Evolutionary conservation across 306 rosid species (phyloP).

Genomic region (Pueraria montana): DNA sequence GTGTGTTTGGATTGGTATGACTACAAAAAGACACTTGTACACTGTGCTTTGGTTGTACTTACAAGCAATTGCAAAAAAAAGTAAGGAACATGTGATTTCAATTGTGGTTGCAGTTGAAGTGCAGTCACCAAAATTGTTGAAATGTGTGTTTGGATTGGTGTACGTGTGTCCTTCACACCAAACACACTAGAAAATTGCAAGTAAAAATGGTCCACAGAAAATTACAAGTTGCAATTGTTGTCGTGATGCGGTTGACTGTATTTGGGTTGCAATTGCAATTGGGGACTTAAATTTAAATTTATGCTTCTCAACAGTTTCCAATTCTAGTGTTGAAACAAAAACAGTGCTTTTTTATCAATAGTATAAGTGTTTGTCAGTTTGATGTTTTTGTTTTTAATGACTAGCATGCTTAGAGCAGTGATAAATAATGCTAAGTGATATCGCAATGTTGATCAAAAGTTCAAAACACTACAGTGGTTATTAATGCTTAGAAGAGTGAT

Average conservation of each 20-base stretch:
- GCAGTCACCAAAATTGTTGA: background rate
- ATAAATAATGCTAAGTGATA: background rate
- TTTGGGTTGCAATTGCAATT: background rate
- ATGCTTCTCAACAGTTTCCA: background rate
- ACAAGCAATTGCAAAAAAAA: background rate
- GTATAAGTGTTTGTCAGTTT: background rate
- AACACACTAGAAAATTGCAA: background rate
- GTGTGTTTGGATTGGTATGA: too few species aligned
- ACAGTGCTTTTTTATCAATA: background rate
- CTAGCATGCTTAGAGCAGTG: background rate
- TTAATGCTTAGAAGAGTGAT: background rate
- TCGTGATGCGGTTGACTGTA: background rate
- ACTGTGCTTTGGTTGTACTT: background rate
- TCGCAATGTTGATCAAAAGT: background rate
- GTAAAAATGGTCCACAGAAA: background rate
- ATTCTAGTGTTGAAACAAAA: background rate
- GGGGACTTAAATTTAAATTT: background rate
- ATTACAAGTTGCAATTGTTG: background rate
- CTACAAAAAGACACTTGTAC: background rate
- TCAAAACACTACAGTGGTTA: background rate
- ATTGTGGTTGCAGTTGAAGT: background rate
- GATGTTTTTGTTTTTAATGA: background rate
- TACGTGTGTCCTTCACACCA: too few species aligned
- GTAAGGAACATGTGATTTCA: background rate
- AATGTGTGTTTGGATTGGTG: too few species aligned